Evolutionary conservation across 495 filamentous ascomycete genomes (phyloP), one percentile per base, ranked within the genome.

Genomic region (Lasiosphaeris hirsuta): DNA sequence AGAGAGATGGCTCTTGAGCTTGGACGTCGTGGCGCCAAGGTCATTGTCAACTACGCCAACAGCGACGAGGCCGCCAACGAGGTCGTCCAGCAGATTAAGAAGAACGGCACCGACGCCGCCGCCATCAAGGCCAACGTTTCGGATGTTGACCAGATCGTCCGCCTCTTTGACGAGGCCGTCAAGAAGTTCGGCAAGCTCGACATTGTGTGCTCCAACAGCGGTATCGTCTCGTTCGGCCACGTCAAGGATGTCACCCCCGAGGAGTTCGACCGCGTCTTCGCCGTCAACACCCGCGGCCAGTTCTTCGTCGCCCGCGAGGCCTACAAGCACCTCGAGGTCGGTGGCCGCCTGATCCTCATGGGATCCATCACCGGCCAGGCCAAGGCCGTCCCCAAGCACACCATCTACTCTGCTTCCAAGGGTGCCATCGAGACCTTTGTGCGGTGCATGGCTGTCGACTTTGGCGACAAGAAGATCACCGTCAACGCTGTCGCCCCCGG

Each of bases 281-380:
- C 82, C 70, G 71, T 92, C 56, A 95, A 95, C 74, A 82, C 82
- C 4, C 82, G 87, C 1, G 90, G 83, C 2, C 90, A 93, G 72
- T 92, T 92, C 80, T 91, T 92, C 75, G 85, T 90, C 45, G 86
- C 84, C 51, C 82, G 85, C 67, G 79, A 86, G 72, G 86, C 81
- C 7, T 84, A 84, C 69, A 81, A 80, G 71, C 75, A 87, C 69
- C 74, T 84, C 66, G 71, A 73, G 58, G 74, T 82, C 41, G 83
- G 82, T 42, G 85, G 84, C 50, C 78, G 84, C 62, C 78, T 87
- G 65, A 81, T 87, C 60, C 69, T 86, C 8, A 86, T 80, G 73
- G 81, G 81, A 17, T 83, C 79, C 68, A 86, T 86, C 72, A 85
- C 84, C 18, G 83, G 82, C 33, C 76, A 83, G 73, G 80, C 79